Evolutionary conservation across 192 early-diverging fungal species (phyloP).

Genomic region (Obelidium mucronatum): DNA sequence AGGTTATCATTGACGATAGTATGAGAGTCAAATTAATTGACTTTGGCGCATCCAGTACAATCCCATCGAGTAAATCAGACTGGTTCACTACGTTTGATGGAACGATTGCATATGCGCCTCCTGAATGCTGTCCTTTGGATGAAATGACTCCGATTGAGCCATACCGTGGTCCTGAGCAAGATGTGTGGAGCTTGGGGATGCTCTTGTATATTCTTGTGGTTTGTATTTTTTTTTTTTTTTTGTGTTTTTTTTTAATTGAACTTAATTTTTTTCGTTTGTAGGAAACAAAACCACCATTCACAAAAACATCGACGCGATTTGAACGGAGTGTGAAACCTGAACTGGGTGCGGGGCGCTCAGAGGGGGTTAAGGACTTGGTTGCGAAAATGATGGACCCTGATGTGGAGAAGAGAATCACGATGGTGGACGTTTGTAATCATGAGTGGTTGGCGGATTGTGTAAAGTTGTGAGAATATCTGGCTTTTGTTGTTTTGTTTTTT

Average conservation of each 20-base stretch:
- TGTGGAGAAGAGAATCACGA: conserved; percentile 74
- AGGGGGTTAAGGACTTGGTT: conserved; percentile 58
- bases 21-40: conserved; percentile 77
- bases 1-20: conserved; percentile 58
- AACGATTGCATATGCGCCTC: conserved; percentile 78
- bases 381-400: conserved; percentile 78
- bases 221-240: conserved; percentile 39
- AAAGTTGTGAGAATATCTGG: too few species aligned
- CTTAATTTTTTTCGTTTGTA: conserved; percentile 35
- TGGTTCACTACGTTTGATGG: conserved; percentile 79
- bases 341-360: conserved; percentile 15
- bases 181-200: conserved; percentile 85
- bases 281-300: conserved; percentile 54
- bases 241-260: not conserved
- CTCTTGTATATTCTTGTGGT: conserved; percentile 74
- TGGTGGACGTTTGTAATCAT: conserved; percentile 76
- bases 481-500: too few species aligned
- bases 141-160: conserved; percentile 71
- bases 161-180: conserved; percentile 77
- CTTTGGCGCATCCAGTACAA: conserved; percentile 77
- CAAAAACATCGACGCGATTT: not conserved
- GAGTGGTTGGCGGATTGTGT: conserved; percentile 78
- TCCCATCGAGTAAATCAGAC: conserved; percentile 56
- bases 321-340: conserved; percentile 27
- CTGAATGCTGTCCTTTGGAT: conserved; percentile 75